Percentiles rank a stretch among this genome's conserved stretches.
Conservation (phyloP, 192 early-diverging fungal genomes). For the Blastocladiella britannica region DNA sequence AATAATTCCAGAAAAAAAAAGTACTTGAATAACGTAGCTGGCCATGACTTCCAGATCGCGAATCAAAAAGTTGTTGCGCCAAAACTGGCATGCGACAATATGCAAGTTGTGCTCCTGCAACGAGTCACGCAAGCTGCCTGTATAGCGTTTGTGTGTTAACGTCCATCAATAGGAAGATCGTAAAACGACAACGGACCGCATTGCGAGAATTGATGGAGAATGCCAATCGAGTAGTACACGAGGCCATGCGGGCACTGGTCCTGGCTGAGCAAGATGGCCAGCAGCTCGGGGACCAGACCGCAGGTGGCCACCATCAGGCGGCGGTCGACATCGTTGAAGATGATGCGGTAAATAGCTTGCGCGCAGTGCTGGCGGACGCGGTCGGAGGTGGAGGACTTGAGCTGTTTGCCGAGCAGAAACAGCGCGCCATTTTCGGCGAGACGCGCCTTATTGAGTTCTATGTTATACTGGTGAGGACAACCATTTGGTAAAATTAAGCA, state of each 20-base stretch:
- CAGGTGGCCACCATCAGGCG: background rate
- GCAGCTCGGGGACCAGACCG: background rate
- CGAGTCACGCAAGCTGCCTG: background rate
- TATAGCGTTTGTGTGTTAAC: background rate
- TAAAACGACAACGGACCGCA: background rate
- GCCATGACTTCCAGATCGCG: background rate
- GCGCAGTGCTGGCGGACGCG: background rate
- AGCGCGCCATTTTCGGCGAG: background rate
- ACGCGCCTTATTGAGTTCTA: background rate
- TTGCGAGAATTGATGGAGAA: background rate
- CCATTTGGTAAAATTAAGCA: background rate
- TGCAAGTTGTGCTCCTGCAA: background rate
- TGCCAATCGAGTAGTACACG: background rate
- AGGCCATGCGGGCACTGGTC: background rate
- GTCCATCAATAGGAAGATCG: background rate
- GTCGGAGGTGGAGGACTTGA: background rate
- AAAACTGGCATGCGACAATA: background rate
- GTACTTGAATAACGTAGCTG: too few relatives aligned
- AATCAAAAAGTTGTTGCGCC: background rate
- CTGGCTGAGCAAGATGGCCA: background rate
- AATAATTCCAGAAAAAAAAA: too few relatives aligned
- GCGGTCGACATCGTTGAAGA: background rate
- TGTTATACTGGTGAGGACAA: background rate
- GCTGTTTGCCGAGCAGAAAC: background rate
- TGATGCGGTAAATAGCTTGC: background rate